Percentiles rank a stretch among this genome's conserved stretches.
phyloP scores from a whole-genome alignment of 768 basidiomycete species.

The Rhodosporidiobolus odoratus region DNA sequence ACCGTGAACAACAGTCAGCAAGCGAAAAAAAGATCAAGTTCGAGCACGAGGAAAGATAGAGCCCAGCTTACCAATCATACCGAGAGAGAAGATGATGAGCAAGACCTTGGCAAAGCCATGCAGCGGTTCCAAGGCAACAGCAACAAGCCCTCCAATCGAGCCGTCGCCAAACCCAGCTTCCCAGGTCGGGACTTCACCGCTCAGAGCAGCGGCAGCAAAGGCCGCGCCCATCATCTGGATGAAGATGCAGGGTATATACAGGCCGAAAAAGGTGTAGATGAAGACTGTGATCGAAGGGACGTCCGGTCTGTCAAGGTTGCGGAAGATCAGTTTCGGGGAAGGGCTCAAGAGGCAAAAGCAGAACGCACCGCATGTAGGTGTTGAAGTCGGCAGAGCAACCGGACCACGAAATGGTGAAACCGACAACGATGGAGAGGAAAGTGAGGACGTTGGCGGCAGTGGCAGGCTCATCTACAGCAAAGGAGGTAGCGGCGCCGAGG shows the following conservation, averaged over 20 bases:
- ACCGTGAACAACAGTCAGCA: conserved; percentile 58
- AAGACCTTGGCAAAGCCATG: conserved; percentile 53
- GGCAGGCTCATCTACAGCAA: conserved; percentile 53
- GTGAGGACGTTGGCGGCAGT: conserved; percentile 57
- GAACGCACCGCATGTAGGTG: conserved; percentile 55
- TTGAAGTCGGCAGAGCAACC: conserved; percentile 62
- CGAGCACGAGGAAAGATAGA: not conserved
- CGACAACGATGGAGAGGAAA: conserved; percentile 66
- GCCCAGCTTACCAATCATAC: conserved; percentile 53
- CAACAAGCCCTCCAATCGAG: conserved; percentile 51
- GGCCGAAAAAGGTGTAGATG: conserved; percentile 61
- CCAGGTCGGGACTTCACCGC: conserved; percentile 44
- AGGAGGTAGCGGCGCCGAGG: conserved; percentile 52
- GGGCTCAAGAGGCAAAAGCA: not conserved
- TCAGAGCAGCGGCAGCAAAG: conserved; percentile 57
- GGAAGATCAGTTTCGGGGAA: not conserved
- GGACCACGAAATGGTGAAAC: conserved; percentile 54
- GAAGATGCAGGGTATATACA: conserved; percentile 54
- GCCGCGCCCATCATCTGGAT: conserved; percentile 64
- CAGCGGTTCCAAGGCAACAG: conserved; percentile 48
- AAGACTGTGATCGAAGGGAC: conserved; percentile 54
- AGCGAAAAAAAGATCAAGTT: conserved; percentile 13
- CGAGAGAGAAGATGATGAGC: conserved; percentile 66
- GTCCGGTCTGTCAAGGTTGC: conserved; percentile 21
- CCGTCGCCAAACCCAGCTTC: conserved; percentile 46